Conservation (phyloP, 2,329 filamentous ascomycete genomes). For the Clonostachys chloroleuca region DNA sequence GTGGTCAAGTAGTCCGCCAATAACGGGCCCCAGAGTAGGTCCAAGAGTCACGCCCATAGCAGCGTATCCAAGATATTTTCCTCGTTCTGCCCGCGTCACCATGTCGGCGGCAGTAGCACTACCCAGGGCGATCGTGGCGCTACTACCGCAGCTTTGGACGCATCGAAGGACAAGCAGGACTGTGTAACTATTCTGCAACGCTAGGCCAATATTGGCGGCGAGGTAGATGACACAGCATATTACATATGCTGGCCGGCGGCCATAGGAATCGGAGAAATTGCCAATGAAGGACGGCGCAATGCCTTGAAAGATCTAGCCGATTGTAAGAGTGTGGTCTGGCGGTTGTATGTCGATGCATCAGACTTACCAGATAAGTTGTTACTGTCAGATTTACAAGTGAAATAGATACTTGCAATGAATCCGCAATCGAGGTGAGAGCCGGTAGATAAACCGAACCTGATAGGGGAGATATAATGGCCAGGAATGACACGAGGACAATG, state of each 20-base stretch:
- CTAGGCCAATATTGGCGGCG: constrained; percentile 53
- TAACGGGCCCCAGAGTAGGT: constrained; percentile 36
- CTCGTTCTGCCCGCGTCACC: constrained; percentile 62
- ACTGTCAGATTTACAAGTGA: too few species aligned
- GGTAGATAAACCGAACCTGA: too few species aligned
- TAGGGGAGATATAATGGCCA: too few species aligned
- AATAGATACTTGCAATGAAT: too few species aligned
- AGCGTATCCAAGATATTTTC: constrained; percentile 62
- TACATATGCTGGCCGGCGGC: constrained; percentile 57
- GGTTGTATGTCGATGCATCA: too few species aligned
- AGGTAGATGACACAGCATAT: constrained; percentile 53
- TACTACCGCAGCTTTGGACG: constrained; percentile 60
- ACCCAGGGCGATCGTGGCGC: constrained; percentile 64
- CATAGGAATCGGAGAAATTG: constrained; percentile 55
- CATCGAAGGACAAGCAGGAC: constrained; percentile 58
- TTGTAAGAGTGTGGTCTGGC: constrained; percentile 42
- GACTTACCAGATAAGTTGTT: too few species aligned
- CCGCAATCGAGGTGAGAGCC: too few species aligned
- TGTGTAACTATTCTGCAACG: constrained; percentile 51
- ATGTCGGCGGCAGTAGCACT: constrained; percentile 71
- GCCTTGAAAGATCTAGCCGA: constrained; percentile 60
- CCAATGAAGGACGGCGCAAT: constrained; percentile 57
- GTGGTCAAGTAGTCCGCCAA: constrained; percentile 47
- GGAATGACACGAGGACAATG: too few species aligned
- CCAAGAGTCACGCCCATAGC: constrained; percentile 36